A percentile compares a stretch with the other conserved stretches of the same genome.
Evolutionary conservation across 2,329 filamentous ascomycete species (phyloP).

Genomic region (Verticillium alfalfae): DNA sequence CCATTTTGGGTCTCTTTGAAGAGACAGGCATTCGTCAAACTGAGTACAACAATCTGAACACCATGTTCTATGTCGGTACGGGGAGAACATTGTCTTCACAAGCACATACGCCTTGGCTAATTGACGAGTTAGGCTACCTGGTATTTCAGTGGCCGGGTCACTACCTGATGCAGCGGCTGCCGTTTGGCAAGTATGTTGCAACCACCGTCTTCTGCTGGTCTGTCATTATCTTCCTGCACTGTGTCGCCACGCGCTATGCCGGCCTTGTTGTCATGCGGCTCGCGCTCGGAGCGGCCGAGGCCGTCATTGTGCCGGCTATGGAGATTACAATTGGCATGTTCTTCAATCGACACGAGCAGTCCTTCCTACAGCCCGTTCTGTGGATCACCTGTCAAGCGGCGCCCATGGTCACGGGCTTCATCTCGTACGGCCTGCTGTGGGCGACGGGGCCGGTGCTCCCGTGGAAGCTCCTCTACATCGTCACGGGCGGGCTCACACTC

Average conservation of each 20-base stretch:
- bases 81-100: background rate
- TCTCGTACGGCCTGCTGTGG: constrained; percentile 34
- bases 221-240: constrained; percentile 29
- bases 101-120: constrained; percentile 16
- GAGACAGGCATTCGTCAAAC: constrained; percentile 28
- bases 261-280: constrained; percentile 28
- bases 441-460: constrained; percentile 21
- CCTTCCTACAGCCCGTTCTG: constrained; percentile 24
- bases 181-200: constrained; percentile 28
- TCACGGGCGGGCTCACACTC: constrained; percentile 27
- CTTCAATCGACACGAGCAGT: constrained; percentile 26
- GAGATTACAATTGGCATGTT: constrained; percentile 35
- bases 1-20: constrained; percentile 33
- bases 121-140: constrained; percentile 22
- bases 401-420: constrained; percentile 29
- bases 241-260: constrained; percentile 24
- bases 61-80: constrained; percentile 34
- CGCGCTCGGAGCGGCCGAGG: constrained; percentile 26
- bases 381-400: constrained; percentile 25
- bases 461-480: constrained; percentile 33
- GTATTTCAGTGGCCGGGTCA: constrained; percentile 29
- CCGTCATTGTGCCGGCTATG: constrained; percentile 30
- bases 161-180: constrained; percentile 31
- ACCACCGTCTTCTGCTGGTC: constrained; percentile 26
- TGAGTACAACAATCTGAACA: constrained; percentile 33